Evolutionary conservation across 768 basidiomycete species (phyloP).

Genomic region (Lentinula sp.): DNA sequence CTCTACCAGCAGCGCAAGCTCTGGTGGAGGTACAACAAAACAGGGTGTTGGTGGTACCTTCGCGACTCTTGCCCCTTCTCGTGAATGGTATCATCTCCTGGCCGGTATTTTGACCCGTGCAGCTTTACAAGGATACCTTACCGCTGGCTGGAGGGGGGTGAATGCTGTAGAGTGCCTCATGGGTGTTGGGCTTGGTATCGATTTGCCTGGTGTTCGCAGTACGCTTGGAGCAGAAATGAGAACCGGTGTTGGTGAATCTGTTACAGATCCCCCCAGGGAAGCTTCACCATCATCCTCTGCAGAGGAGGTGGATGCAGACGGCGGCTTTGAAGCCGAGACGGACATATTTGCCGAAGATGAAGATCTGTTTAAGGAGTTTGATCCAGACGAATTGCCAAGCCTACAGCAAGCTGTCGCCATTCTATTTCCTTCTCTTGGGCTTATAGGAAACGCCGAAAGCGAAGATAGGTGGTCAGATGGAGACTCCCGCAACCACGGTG

Average conservation of each 20-base stretch:
- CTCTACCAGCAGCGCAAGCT: background rate
- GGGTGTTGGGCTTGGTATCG: conserved; percentile 59
- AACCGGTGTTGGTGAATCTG: conserved; percentile 3
- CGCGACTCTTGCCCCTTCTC: conserved; percentile 55
- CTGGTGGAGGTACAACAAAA: background rate
- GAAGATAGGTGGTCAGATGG: conserved; percentile 29
- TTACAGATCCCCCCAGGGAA: background rate
- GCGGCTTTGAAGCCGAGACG: conserved; percentile 16
- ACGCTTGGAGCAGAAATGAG: conserved; percentile 9
- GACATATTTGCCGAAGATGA: conserved; percentile 6
- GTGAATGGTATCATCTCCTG: conserved; percentile 79
- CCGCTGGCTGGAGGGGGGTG: conserved; percentile 72
- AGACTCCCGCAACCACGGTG: background rate
- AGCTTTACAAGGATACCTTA: conserved; percentile 79
- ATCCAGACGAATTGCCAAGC: conserved; percentile 73
- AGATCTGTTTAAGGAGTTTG: conserved; percentile 48
- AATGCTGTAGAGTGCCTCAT: conserved; percentile 67
- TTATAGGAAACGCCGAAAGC: conserved; percentile 13
- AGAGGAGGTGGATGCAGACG: conserved; percentile 7
- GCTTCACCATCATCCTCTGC: background rate
- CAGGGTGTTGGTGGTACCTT: conserved; percentile 6
- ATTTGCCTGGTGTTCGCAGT: conserved; percentile 11
- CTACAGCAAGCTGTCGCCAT: conserved; percentile 60
- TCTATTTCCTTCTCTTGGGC: conserved; percentile 56
- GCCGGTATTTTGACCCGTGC: conserved; percentile 77